Percentiles rank a stretch among this genome's conserved stretches.
phyloP scores from a whole-genome alignment of 73 alveolate genomes.

The Uronychia binucleata region DNA sequence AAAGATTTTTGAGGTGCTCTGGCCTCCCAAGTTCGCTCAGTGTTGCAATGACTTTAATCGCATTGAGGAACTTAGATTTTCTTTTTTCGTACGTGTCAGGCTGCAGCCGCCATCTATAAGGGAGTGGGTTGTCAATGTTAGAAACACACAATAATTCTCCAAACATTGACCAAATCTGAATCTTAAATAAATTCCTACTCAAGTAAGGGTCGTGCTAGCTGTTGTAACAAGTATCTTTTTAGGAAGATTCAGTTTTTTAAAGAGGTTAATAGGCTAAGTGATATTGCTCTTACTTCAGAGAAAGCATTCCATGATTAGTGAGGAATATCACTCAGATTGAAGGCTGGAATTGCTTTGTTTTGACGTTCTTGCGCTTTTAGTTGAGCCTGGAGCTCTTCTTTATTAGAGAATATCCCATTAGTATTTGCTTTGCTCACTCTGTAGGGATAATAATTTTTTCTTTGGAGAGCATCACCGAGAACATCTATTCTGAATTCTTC shows the following conservation, averaged over 20 bases:
- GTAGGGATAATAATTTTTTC: conserved; percentile 23
- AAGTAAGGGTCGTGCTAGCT: background rate
- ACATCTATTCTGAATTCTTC: background rate
- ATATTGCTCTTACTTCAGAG: background rate
- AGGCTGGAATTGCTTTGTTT: background rate
- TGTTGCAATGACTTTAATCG: background rate
- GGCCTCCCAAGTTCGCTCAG: too few species aligned
- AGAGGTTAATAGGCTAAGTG: background rate
- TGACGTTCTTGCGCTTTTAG: background rate
- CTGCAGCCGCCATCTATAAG: conserved; percentile 9
- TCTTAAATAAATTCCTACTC: too few species aligned
- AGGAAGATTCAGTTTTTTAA: background rate
- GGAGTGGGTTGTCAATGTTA: conserved; percentile 20
- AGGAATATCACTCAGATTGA: background rate
- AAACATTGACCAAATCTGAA: conserved; percentile 13
- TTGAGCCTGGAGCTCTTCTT: conserved; percentile 1
- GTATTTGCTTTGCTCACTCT: background rate
- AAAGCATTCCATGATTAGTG: background rate
- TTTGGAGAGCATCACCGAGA: background rate
- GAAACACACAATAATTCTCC: conserved; percentile 11
- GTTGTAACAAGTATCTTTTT: conserved; percentile 1
- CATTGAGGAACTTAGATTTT: background rate
- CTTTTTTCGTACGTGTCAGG: conserved; percentile 4
- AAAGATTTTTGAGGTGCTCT: too few species aligned
- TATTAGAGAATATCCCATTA: conserved; percentile 8